Percentiles rank a stretch among this genome's conserved stretches.
Conservation (phyloP, 192 early-diverging fungal species). For the Endogone sp. region DNA sequence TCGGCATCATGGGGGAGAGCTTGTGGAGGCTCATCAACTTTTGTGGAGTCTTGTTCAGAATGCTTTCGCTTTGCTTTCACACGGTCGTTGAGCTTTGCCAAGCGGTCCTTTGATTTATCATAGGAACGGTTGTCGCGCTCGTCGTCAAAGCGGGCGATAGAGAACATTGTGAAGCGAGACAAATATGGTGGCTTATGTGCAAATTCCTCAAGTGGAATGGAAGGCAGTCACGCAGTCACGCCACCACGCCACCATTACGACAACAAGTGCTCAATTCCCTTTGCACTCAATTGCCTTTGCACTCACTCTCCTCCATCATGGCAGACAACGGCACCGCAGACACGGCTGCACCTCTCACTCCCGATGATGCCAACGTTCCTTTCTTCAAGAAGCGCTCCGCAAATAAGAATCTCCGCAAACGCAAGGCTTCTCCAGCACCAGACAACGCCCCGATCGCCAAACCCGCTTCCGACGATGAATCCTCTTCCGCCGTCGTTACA, state of each 20-base stretch:
- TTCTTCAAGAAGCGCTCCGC: slow-evolving; percentile 55
- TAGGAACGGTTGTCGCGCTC: slow-evolving; percentile 18
- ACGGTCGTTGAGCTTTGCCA: slow-evolving; percentile 37
- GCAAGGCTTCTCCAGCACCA: slow-evolving; percentile 26
- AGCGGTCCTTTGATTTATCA: slow-evolving; percentile 25
- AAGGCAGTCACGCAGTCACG: neutral
- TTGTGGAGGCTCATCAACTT: too few species aligned
- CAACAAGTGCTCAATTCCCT: neutral
- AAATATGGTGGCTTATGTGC: neutral
- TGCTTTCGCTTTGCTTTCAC: slow-evolving; percentile 34
- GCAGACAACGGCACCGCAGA: neutral
- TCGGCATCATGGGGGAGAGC: too few species aligned
- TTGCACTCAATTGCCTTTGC: neutral
- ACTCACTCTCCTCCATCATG: neutral
- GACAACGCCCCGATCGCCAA: slow-evolving; percentile 1
- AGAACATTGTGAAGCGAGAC: slow-evolving; percentile 21
- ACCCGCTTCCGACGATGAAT: slow-evolving; percentile 24
- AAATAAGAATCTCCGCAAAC: slow-evolving; percentile 51
- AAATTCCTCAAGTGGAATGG: neutral
- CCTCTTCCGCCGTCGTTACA: slow-evolving; percentile 21
- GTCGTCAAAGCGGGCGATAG: slow-evolving; percentile 25
- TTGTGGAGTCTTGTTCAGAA: neutral
- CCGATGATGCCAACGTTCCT: slow-evolving; percentile 30
- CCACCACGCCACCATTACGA: neutral
- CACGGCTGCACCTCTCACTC: neutral